A percentile compares a stretch with the other conserved stretches of the same genome.
Conservation (phyloP, 1,284 basidiomycete genomes). For the Ceratobasidium sp. region DNA sequence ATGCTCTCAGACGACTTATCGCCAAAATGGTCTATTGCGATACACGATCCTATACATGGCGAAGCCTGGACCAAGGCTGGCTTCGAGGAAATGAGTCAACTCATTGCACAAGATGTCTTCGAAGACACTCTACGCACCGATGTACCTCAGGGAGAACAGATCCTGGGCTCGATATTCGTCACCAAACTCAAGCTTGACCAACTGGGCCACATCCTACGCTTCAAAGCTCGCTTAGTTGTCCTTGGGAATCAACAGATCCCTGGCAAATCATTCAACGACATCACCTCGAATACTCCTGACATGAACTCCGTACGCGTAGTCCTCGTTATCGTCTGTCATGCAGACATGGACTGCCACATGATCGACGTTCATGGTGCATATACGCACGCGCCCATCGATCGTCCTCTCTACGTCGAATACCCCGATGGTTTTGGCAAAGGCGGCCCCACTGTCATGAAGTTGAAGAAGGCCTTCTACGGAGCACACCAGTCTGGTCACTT, state of each 20-base stretch:
- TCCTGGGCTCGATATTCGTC: not conserved
- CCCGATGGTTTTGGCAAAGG: slow-evolving; percentile 26
- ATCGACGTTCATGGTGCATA: slow-evolving; percentile 34
- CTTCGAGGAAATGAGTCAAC: not conserved
- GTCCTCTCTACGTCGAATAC: slow-evolving; percentile 14
- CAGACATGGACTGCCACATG: slow-evolving; percentile 6
- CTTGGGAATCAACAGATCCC: not conserved
- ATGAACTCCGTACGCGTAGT: not conserved
- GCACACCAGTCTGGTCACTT: slow-evolving; percentile 14
- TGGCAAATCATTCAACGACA: not conserved
- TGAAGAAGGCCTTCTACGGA: slow-evolving; percentile 7
- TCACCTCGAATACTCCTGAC: not conserved
- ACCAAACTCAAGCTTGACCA: slow-evolving; percentile 12
- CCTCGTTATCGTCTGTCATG: not conserved
- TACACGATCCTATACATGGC: slow-evolving; percentile 4
- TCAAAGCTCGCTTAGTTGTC: slow-evolving; percentile 7
- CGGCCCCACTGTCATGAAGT: slow-evolving; percentile 15
- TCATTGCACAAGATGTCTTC: not conserved
- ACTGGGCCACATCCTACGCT: not conserved
- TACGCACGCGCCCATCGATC: slow-evolving; percentile 20
- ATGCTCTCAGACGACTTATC: not conserved
- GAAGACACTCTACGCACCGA: not conserved
- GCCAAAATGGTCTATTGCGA: not conserved
- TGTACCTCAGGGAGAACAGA: not conserved
- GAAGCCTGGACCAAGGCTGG: not conserved